Evolutionary conservation across 352 stramenopile species (phyloP).

Genomic region (Globisporangium middletonii): DNA sequence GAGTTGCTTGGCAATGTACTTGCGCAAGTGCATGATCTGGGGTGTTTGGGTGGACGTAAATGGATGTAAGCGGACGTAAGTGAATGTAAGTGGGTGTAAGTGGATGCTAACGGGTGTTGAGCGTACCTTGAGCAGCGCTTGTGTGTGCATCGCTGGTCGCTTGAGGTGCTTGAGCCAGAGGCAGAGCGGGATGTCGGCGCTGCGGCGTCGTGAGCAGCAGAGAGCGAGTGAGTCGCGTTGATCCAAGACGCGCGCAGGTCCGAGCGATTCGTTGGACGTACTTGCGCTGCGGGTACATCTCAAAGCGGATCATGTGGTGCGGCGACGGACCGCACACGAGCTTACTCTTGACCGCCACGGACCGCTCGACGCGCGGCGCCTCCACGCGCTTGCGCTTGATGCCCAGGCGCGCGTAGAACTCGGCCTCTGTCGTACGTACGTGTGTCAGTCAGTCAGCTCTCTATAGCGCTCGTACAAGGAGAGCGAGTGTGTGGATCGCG

Average conservation of each 20-base stretch:
- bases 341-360: conserved; percentile 13
- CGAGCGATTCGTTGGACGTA: conserved; percentile 7
- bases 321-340: conserved; percentile 24
- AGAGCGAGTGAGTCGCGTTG: conserved; percentile 1
- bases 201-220: conserved; percentile 2
- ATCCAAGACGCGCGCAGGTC: conserved; percentile 1
- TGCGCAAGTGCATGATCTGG: conserved; percentile 54
- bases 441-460: neutral
- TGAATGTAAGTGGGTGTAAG: neutral
- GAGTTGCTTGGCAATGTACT: conserved; percentile 54
- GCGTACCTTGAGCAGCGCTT: conserved; percentile 37
- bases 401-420: conserved; percentile 40
- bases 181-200: conserved; percentile 36
- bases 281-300: conserved; percentile 36
- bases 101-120: neutral
- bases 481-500: neutral
- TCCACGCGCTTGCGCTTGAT: conserved; percentile 49
- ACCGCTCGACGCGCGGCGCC: conserved; percentile 9
- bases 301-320: conserved; percentile 33
- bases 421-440: conserved; percentile 11
- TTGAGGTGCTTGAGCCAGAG: conserved; percentile 26
- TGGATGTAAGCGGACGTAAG: neutral
- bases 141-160: conserved; percentile 29
- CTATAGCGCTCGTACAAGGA: neutral
- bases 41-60: neutral